A percentile compares a stretch with the other conserved stretches of the same genome.
Evolutionary conservation across 371 early-diverging fungal genomes (phyloP).

Genomic region (Neoconidiobolus thromboides): DNA sequence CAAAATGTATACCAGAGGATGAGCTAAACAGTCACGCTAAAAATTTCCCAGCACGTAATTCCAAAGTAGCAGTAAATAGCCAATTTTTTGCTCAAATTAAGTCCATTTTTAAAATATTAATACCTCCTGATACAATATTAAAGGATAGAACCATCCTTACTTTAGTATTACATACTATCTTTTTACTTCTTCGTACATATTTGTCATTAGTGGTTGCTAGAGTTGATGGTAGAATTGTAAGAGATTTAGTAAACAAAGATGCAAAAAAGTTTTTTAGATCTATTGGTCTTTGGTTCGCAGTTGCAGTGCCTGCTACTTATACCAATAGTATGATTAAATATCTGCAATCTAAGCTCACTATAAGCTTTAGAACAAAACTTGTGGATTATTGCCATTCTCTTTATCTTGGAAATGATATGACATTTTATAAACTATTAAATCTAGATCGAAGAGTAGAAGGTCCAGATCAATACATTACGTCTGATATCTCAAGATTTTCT

Average conservation of each 20-base stretch:
- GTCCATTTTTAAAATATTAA: constrained; percentile 44
- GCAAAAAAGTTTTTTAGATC: constrained; percentile 29
- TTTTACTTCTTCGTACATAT: constrained; percentile 78
- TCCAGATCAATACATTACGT: constrained; percentile 70
- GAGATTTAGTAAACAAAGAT: constrained; percentile 49
- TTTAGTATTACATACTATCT: constrained; percentile 59
- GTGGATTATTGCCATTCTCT: constrained; percentile 58
- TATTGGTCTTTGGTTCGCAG: constrained; percentile 79
- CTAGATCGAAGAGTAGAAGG: constrained; percentile 69
- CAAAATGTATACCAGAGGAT: background rate
- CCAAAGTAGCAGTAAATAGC: constrained; percentile 39
- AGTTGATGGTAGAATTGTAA: constrained; percentile 84
- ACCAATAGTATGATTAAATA: constrained; percentile 91
- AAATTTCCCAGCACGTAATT: constrained; percentile 4
- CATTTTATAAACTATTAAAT: constrained; percentile 66
- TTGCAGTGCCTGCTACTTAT: constrained; percentile 92
- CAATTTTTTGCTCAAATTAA: constrained; percentile 45
- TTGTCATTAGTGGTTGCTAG: constrained; percentile 81
- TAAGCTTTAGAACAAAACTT: constrained; percentile 68
- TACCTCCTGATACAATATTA: constrained; percentile 32
- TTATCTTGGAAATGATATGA: constrained; percentile 50
- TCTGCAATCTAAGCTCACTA: constrained; percentile 78
- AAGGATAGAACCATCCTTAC: constrained; percentile 58
- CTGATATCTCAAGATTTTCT: constrained; percentile 69
- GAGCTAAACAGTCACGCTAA: constrained; percentile 10